Evolutionary conservation across 1,139 yeast genomes (phyloP).

Genomic region (Saccharomyces pastorianus): DNA sequence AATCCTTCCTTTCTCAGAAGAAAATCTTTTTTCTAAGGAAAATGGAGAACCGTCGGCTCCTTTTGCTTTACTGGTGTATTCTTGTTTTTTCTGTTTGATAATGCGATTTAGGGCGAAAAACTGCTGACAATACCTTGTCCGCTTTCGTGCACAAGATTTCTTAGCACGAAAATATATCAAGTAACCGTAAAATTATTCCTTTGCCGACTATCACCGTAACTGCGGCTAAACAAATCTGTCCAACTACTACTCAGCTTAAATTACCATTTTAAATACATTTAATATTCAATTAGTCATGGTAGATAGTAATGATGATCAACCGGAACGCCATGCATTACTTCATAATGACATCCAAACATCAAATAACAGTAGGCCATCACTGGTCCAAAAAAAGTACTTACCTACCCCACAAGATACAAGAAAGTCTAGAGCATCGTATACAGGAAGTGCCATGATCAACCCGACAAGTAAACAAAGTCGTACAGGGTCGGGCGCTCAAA

Average conservation of each 20-base stretch:
- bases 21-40: neutral
- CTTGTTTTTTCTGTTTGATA: neutral
- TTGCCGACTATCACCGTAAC: neutral
- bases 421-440: neutral
- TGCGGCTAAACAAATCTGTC: neutral
- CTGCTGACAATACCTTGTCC: neutral
- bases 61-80: neutral
- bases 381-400: neutral
- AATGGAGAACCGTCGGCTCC: conserved; percentile 1
- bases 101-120: conserved; percentile 1
- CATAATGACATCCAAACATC: neutral
- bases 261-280: neutral
- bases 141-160: neutral
- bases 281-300: neutral
- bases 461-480: neutral
- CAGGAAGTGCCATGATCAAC: neutral
- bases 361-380: neutral
- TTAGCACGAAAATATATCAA: neutral
- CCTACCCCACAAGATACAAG: neutral
- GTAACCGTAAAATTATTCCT: neutral
- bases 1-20: neutral
- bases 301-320: neutral
- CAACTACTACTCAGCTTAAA: neutral
- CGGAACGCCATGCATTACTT: neutral
- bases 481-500: conserved; percentile 62